Evolutionary conservation across 2,329 filamentous ascomycete species (phyloP).

Genomic region (Xylariomycetidae sp.): DNA sequence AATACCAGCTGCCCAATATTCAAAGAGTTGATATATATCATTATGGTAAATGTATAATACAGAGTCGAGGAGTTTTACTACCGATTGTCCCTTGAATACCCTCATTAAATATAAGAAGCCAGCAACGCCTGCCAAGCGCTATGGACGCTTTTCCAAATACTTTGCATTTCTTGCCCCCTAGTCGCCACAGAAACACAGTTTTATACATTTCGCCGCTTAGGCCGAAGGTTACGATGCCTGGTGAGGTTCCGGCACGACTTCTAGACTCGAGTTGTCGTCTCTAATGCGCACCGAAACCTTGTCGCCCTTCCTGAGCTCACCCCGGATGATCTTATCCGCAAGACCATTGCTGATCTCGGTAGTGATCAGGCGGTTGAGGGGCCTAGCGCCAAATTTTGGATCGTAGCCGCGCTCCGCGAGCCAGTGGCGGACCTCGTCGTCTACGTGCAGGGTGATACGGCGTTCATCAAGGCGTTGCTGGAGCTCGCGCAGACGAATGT

Average conservation of each 20-base stretch:
- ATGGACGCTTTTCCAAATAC: no score
- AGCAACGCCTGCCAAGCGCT: no score
- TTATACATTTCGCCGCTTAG: no score
- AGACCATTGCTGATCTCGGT: conserved; percentile 85
- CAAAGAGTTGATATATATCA: no score
- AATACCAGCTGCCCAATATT: no score
- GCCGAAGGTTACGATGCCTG: conserved; percentile 5
- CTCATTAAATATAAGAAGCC: no score
- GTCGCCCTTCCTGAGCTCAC: conserved; percentile 72
- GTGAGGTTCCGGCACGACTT: conserved; percentile 33
- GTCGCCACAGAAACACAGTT: no score
- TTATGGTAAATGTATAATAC: no score
- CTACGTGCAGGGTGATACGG: conserved; percentile 71
- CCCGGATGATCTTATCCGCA: conserved; percentile 88
- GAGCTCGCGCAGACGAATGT: conserved; percentile 83
- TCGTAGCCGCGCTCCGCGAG: conserved; percentile 87
- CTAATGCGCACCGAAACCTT: conserved; percentile 66
- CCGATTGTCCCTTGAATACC: no score
- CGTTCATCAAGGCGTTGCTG: conserved; percentile 80
- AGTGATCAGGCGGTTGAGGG: conserved; percentile 83
- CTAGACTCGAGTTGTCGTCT: conserved; percentile 54
- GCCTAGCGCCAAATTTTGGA: conserved; percentile 83
- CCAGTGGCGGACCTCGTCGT: conserved; percentile 73
- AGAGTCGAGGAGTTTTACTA: no score
- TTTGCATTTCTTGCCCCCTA: no score